Evolutionary conservation across 306 rosid genomes (phyloP).

Genomic region (Astragalus membranaceus): DNA sequence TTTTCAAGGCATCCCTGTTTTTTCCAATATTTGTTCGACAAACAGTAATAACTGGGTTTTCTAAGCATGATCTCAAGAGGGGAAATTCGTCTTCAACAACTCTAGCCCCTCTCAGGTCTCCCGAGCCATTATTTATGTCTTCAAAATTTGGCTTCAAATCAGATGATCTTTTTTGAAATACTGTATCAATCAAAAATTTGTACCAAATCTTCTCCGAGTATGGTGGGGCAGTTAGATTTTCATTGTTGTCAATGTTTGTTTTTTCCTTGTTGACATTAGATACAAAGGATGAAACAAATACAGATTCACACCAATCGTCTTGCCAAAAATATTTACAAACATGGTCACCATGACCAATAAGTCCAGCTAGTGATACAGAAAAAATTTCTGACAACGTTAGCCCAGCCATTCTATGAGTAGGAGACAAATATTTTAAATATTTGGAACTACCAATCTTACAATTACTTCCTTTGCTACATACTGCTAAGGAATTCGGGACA

Average conservation of each 20-base stretch:
- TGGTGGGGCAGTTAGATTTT: constrained; percentile 25
- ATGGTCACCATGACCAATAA: constrained; percentile 80
- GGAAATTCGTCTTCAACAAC: constrained; percentile 28
- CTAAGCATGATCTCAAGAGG: constrained; percentile 46
- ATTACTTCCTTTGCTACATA: constrained; percentile 44
- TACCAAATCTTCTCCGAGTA: constrained; percentile 63
- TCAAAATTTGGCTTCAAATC: constrained; percentile 29
- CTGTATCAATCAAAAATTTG: constrained; percentile 60
- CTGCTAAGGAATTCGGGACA: constrained; percentile 39
- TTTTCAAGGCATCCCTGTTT: constrained; percentile 51
- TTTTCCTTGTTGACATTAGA: constrained; percentile 24
- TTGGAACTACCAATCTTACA: constrained; percentile 37
- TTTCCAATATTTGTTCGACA: constrained; percentile 46
- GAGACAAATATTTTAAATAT: constrained; percentile 23
- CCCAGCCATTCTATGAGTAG: constrained; percentile 51
- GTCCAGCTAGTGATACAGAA: constrained; percentile 77
- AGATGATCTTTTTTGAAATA: constrained; percentile 41
- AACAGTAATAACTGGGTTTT: constrained; percentile 74
- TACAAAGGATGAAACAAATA: constrained; percentile 24
- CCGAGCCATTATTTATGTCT: constrained; percentile 19
- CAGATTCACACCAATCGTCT: constrained; percentile 34
- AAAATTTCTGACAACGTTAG: constrained; percentile 77
- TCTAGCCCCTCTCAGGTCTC: constrained; percentile 29
- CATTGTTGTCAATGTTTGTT: constrained; percentile 26
- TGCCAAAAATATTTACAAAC: constrained; percentile 56